These are phyloP conservation scores for Vanrija pseudolonga DNA, from an alignment of 1,284 basidiomycete genomes.

Conservation along the genomic window DNA sequence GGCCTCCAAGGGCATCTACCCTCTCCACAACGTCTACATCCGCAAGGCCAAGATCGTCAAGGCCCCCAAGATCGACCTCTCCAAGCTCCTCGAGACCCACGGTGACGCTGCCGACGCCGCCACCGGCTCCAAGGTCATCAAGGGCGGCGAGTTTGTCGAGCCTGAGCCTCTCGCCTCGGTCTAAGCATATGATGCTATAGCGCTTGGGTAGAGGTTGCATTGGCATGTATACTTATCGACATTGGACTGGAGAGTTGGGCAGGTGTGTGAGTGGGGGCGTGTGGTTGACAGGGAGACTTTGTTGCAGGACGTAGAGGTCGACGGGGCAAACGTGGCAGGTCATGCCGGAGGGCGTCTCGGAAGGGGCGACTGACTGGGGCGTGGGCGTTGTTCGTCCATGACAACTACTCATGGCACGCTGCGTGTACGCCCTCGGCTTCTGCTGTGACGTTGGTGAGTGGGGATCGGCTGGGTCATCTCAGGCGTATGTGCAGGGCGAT, in stretches of 20 bases:
- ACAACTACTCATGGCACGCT: too few relatives aligned
- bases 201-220: conserved; percentile 22
- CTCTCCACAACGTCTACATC: conserved; percentile 76
- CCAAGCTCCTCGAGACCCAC: conserved; percentile 93
- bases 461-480: too few relatives aligned
- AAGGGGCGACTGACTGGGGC: too few relatives aligned
- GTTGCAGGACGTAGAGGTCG: too few relatives aligned
- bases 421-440: too few relatives aligned
- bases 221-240: conserved; percentile 38
- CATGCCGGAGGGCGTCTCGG: too few relatives aligned
- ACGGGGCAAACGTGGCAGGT: too few relatives aligned
- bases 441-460: too few relatives aligned
- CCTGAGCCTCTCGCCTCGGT: conserved; percentile 50
- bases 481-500: too few relatives aligned
- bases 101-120: conserved; percentile 78
- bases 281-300: too few relatives aligned
- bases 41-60: conserved; percentile 97
- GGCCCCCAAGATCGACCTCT: conserved; percentile 92
- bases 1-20: conserved; percentile 58
- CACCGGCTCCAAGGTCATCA: conserved; percentile 46
- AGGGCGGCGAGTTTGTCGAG: conserved; percentile 50
- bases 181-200: conserved; percentile 25
- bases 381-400: too few relatives aligned
- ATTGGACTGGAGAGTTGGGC: neutral
- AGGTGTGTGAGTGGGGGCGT: neutral